A percentile compares a stretch with the other conserved stretches of the same genome.
These are phyloP conservation scores for Castanea mollissima DNA, from an alignment of 306 rosid species.

Conservation along the genomic window DNA sequence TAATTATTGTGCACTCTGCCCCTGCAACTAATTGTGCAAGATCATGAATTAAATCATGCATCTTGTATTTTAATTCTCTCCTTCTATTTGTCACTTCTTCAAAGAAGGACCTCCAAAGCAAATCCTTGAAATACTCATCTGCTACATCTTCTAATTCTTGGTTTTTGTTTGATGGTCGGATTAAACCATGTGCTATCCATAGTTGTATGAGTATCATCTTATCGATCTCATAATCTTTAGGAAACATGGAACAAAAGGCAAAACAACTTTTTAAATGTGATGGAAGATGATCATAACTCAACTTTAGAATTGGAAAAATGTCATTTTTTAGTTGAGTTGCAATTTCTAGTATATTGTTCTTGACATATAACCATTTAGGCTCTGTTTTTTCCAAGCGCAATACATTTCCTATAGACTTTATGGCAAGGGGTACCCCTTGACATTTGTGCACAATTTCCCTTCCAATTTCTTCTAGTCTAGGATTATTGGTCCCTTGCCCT, in stretches of 20 bases:
- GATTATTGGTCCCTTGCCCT: slow-evolving; percentile 6
- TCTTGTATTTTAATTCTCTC: not conserved
- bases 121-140: not conserved
- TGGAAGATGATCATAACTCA: no score
- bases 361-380: slow-evolving; percentile 39
- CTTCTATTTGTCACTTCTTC: slow-evolving; percentile 8
- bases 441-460: slow-evolving; percentile 30
- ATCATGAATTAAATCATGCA: slow-evolving; percentile 6
- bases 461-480: slow-evolving; percentile 15
- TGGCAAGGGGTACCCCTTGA: slow-evolving; percentile 19
- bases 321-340: slow-evolving; percentile 15
- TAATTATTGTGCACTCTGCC: not conserved
- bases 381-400: slow-evolving; percentile 21
- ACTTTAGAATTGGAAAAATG: slow-evolving; percentile 30
- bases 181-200: not conserved
- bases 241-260: no score
- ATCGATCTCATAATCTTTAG: no score
- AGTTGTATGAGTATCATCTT: no score
- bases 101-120: slow-evolving; percentile 21
- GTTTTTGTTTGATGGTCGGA: not conserved
- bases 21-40: slow-evolving; percentile 5
- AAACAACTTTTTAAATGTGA: no score
- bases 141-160: not conserved
- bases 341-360: slow-evolving; percentile 27
- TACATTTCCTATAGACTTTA: slow-evolving; percentile 33